Base-by-base conservation (phyloP, 2,329 filamentous ascomycete genomes). In the Chaetomiaceae sp. region DNA sequence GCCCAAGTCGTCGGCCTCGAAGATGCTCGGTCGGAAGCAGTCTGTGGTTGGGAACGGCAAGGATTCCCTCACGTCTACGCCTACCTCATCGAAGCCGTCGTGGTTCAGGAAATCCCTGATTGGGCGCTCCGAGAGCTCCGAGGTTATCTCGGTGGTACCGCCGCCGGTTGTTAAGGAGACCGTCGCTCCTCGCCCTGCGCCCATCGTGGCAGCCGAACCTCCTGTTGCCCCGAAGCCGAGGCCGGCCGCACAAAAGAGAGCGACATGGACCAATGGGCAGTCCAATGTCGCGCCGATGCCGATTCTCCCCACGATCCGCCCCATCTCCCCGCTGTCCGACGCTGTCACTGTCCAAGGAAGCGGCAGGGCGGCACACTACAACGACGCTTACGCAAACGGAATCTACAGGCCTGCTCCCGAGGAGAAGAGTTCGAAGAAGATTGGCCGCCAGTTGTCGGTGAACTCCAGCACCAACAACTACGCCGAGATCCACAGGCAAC, bases 51-150 rank as follows among this genome's bases (percentile, higher is more conserved):
- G 79, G 63, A 83, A 85, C 56, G 75, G 75, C 19, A 87, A 85
- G 66, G 86, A 93, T 42, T 73, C 77, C 1, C 68, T 72, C 13
- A 73, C 73, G 1, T 70, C 73, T 0, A 76, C 77, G 0, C 75
- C 85, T 8, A 77, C 87, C 16, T 79, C 85, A 2, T 81, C 87
- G 5, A 96, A 96, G 72, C 87, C 88, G 20, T 97, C 92, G 0
- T 99, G 93, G 93, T 96, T 99, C 71, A 83, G 93, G 59, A 90
- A 95, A 67, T 97, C 93, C 12, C 77, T 99, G 51, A 95, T 96
- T 63, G 86, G 87, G 51, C 81, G 87, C 53, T 83, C 86, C 40
- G 85, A 89, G 42, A 84, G 77, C 59, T 75, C 54, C 10, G 85
- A 87, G 48, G 75, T 78, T n/a, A 72, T 81, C 0, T 40, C 48